These are phyloP conservation scores for Westerdykella aurantiaca DNA, from an alignment of 2,329 filamentous ascomycete genomes.

Conservation along the genomic window DNA sequence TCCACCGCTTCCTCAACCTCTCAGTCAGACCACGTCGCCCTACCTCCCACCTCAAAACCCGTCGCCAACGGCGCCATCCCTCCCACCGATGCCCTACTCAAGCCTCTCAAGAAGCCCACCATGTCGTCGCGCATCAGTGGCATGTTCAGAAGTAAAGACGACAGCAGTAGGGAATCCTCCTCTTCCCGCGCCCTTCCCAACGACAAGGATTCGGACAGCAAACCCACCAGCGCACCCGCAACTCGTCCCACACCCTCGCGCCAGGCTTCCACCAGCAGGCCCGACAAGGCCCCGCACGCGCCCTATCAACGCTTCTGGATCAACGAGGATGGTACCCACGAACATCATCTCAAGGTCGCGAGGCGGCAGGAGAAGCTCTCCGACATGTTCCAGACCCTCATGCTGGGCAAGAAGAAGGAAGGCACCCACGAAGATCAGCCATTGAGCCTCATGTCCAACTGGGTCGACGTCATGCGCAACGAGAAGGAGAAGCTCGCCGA, in stretches of 20 bases:
- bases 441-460: slow-evolving; percentile 86
- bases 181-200: slow-evolving; percentile 14
- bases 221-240: slow-evolving; percentile 15
- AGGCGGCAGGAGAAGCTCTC: slow-evolving; percentile 91
- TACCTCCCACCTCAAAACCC: slow-evolving; percentile 22
- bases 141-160: slow-evolving; percentile 31
- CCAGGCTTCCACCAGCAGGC: slow-evolving; percentile 26
- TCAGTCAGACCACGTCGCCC: slow-evolving; percentile 29
- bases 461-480: slow-evolving; percentile 88
- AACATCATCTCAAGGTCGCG: slow-evolving; percentile 82
- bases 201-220: slow-evolving; percentile 26
- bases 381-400: slow-evolving; percentile 81
- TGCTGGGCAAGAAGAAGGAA: slow-evolving; percentile 76
- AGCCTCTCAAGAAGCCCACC: slow-evolving; percentile 35
- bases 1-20: slow-evolving; percentile 37
- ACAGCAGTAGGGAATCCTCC: slow-evolving; percentile 20
- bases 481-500: slow-evolving; percentile 71
- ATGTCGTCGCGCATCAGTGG: slow-evolving; percentile 41
- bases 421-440: slow-evolving; percentile 65
- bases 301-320: slow-evolving; percentile 51
- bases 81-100: slow-evolving; percentile 30
- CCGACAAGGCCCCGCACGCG: slow-evolving; percentile 18
- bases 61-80: slow-evolving; percentile 23
- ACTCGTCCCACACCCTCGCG: slow-evolving; percentile 27
- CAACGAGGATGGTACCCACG: slow-evolving; percentile 64